These are phyloP conservation scores for Ogataea neopini DNA, from an alignment of 805 yeast species.

Conservation along the genomic window DNA sequence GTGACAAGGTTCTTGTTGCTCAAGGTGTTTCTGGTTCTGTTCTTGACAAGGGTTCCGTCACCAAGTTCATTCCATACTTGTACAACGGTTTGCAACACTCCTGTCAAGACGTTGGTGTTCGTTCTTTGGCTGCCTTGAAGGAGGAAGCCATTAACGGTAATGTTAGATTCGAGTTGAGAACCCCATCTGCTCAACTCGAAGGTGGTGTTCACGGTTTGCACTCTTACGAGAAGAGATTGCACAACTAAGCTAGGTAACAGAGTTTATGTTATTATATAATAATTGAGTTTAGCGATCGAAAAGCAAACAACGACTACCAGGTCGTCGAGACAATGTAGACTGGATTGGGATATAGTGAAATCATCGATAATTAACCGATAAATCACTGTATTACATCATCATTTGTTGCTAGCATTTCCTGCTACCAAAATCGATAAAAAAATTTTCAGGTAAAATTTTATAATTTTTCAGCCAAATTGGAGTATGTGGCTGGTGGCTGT, in stretches of 20 bases:
- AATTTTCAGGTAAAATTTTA: too few relatives aligned
- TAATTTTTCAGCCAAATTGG: too few relatives aligned
- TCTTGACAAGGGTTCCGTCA: constrained; percentile 93
- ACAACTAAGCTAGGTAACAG: constrained; percentile 54
- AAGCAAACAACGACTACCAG: too few relatives aligned
- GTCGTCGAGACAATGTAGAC: too few relatives aligned
- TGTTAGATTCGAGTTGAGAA: constrained; percentile 94
- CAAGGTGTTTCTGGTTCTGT: constrained; percentile 99
- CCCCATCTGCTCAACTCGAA: constrained; percentile 97
- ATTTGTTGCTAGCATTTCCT: too few relatives aligned
- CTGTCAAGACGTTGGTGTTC: constrained; percentile 95
- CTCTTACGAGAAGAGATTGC: constrained; percentile 96
- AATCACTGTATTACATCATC: too few relatives aligned
- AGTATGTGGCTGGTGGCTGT: not conserved
- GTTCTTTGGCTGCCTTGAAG: constrained; percentile 64
- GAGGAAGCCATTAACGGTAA: constrained; percentile 61
- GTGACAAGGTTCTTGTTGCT: constrained; percentile 93
- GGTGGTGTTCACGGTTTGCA: constrained; percentile 97
- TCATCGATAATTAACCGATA: too few relatives aligned
- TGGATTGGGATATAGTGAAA: too few relatives aligned
- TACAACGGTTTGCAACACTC: constrained; percentile 97
- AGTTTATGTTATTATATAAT: too few relatives aligned
- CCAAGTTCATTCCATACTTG: constrained; percentile 91
- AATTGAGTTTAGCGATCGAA: too few relatives aligned
- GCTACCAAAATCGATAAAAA: too few relatives aligned